Conservation (phyloP, 495 filamentous ascomycete species). For the Talaromyces adpressus region DNA sequence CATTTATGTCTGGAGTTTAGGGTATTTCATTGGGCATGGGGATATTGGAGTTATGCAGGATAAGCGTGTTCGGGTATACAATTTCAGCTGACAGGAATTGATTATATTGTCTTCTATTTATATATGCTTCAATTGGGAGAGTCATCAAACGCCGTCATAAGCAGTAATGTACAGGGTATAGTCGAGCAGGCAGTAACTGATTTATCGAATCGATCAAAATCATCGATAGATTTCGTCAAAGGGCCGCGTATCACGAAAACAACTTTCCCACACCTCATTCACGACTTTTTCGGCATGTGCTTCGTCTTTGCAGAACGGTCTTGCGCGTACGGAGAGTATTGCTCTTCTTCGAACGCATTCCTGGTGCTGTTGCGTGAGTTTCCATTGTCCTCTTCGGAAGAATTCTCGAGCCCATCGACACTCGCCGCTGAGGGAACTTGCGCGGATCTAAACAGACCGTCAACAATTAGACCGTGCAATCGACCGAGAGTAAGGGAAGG, state of each 20-base stretch:
- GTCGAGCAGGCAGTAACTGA: slow-evolving; percentile 5
- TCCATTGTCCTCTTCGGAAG: slow-evolving; percentile 75
- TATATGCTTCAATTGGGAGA: background rate
- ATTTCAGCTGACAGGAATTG: background rate
- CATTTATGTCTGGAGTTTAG: slow-evolving; percentile 8
- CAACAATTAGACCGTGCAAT: background rate
- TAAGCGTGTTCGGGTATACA: background rate
- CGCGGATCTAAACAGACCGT: slow-evolving; percentile 63
- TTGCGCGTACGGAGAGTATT: slow-evolving; percentile 60
- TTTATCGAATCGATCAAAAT: slow-evolving; percentile 16
- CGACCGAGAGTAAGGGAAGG: background rate
- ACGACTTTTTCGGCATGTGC: slow-evolving; percentile 81
- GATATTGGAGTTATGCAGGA: background rate
- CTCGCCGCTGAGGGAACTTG: slow-evolving; percentile 85
- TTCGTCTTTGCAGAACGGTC: slow-evolving; percentile 79
- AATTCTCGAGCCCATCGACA: slow-evolving; percentile 88
- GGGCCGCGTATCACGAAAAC: slow-evolving; percentile 86
- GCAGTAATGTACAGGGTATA: slow-evolving; percentile 11
- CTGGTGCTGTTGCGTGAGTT: slow-evolving; percentile 85
- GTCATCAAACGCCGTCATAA: slow-evolving; percentile 6
- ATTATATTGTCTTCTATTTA: background rate
- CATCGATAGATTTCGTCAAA: slow-evolving; percentile 96
- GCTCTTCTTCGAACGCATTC: slow-evolving; percentile 82
- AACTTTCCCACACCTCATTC: slow-evolving; percentile 96
- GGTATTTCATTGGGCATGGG: background rate